phyloP scores from a whole-genome alignment of 2,329 filamentous ascomycete species.

The Fusarium longipes region DNA sequence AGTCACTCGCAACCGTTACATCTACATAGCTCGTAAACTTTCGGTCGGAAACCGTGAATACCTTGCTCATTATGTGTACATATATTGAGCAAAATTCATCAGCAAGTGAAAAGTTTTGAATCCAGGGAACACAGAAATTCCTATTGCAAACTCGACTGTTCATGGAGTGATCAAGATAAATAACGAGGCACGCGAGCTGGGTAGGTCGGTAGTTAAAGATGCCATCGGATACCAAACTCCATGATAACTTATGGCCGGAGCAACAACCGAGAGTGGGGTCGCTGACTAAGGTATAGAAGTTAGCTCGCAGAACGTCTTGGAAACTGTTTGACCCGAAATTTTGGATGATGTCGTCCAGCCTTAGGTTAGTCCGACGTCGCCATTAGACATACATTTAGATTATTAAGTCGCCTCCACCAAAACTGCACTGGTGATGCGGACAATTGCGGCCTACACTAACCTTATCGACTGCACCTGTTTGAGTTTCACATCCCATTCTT shows the following conservation, averaged over 20 bases:
- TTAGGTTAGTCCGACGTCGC: slow-evolving; percentile 45
- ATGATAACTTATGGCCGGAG: slow-evolving; percentile 27
- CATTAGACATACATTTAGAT: slow-evolving; percentile 31
- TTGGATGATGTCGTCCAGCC: slow-evolving; percentile 47
- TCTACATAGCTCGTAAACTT: too few relatives aligned
- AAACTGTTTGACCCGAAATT: slow-evolving; percentile 47
- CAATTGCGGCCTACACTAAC: slow-evolving; percentile 41
- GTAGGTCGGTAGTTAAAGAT: slow-evolving; percentile 39
- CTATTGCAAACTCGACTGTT: background rate
- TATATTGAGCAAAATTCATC: background rate
- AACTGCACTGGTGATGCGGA: slow-evolving; percentile 48
- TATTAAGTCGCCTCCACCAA: slow-evolving; percentile 49
- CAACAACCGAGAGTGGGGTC: slow-evolving; percentile 30
- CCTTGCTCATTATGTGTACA: background rate
- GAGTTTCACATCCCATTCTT: slow-evolving; percentile 10
- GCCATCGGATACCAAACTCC: slow-evolving; percentile 20
- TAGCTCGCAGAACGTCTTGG: slow-evolving; percentile 21
- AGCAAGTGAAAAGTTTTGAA: background rate
- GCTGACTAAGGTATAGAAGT: slow-evolving; percentile 23
- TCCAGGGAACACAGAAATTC: background rate
- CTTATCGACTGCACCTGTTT: slow-evolving; percentile 25
- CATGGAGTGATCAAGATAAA: background rate
- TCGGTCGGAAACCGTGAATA: too few relatives aligned
- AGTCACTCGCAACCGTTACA: too few relatives aligned
- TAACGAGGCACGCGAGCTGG: slow-evolving; percentile 24